phyloP scores from a whole-genome alignment of 2,329 filamentous ascomycete species.

The Metarhizium rileyi region DNA sequence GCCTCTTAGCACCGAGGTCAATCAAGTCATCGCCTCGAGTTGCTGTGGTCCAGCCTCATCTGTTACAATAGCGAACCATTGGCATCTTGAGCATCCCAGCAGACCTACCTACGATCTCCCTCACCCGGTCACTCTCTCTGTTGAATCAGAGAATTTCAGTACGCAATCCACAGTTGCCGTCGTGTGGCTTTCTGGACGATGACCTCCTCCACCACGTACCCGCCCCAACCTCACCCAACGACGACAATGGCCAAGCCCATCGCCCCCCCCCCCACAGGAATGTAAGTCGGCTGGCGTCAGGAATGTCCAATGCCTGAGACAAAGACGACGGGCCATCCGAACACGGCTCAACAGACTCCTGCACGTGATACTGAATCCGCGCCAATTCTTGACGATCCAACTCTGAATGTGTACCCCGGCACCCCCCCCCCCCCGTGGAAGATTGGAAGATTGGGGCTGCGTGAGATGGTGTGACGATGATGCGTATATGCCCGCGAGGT shows the following conservation, averaged over 20 bases:
- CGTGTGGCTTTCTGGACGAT: conserved; percentile 5
- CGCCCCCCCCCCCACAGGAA: conserved; percentile 15
- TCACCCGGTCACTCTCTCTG: neutral
- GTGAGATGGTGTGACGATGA: neutral
- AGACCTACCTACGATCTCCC: neutral
- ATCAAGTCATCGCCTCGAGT: neutral
- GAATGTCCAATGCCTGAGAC: conserved; percentile 27
- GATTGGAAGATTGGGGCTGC: conserved; percentile 3
- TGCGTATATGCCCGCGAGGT: neutral
- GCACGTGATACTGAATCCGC: conserved; percentile 17
- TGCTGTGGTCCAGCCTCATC: neutral
- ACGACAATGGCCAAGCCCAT: conserved; percentile 22
- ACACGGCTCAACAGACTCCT: conserved; percentile 13
- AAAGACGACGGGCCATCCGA: conserved; percentile 22
- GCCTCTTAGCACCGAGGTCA: neutral
- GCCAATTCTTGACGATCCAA: conserved; percentile 6
- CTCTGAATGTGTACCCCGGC: conserved; percentile 12
- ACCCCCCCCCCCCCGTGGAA: conserved; percentile 4
- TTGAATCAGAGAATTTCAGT: neutral
- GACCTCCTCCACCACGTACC: conserved; percentile 3
- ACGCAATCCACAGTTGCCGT: conserved; percentile 4
- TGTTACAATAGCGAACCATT: neutral
- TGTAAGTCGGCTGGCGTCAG: conserved; percentile 18
- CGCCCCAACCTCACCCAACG: conserved; percentile 21
- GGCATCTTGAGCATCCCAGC: neutral